Base-by-base conservation (phyloP, 192 early-diverging fungal genomes). In the Funneliformis mosseae region DNA sequence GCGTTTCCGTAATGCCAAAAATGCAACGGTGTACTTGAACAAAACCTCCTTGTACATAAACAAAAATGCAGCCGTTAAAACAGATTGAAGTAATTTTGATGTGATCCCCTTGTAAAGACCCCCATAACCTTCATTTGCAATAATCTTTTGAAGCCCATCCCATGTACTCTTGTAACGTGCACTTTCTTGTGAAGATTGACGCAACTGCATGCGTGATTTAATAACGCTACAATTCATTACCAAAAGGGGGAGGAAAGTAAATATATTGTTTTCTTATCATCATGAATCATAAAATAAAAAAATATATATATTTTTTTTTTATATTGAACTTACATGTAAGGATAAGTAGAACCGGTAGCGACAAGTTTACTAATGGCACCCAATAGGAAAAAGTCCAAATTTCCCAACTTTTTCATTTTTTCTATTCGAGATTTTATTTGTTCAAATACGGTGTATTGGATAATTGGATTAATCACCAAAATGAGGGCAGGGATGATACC, bases 361-460 rank as follows among this genome's bases (percentile, higher is more conserved):
- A 91, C 91, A 25, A 99, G 88, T 89, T 99, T 99, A 83, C 91
- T 93, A 79, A 99, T 85, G 64, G 98, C 98, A 42, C 98, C 98
- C 67, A 99, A 89, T 41, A 98, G 76, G 89, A 99, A 99, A 83
- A 98, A 97, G 88, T 99, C 96, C 45, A 96, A 84, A 81, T 91
- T 92, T 25, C 89, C 89, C 23, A 98, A 90, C 55, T 85, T 87
- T 38, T 84, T 85, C 3, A 75, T 81, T 82, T 92, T 91, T 42
- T 88, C 76, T 55, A 92, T 86, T 28, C 82, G 84, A 63, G 87
- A 88, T 90, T 95, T 96, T 77, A 98, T 81, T 86, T 95, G 94
- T 88, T 99, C 98, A 90, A 98, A 99, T 8, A 93, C 94, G 8
- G 98, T 99, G 88, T 98, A 99, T 89, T 99, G 98, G 85, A 99